These are phyloP conservation scores for Fusarium chuoi DNA, from an alignment of 2,329 filamentous ascomycete species.

Conservation along the genomic window DNA sequence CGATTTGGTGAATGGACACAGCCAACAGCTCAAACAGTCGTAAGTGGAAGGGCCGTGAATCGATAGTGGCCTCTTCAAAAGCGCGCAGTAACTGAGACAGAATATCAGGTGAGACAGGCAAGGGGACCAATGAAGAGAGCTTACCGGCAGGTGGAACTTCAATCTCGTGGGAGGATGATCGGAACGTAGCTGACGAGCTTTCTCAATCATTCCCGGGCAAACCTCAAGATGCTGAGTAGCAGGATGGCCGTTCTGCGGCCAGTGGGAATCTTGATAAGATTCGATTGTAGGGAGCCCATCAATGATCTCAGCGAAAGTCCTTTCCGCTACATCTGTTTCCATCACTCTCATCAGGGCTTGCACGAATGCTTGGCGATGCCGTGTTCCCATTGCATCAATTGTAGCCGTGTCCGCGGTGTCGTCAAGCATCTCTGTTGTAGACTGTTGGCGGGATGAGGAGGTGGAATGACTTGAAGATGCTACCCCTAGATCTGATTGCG, in stretches of 20 bases:
- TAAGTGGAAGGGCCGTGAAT: neutral
- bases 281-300: slow-evolving; percentile 1
- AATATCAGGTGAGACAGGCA: neutral
- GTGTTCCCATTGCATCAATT: neutral
- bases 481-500: accelerated
- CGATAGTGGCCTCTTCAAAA: neutral
- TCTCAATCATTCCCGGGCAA: neutral
- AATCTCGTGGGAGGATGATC: neutral
- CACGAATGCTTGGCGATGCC: neutral
- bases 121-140: neutral
- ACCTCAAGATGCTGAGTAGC: neutral
- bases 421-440: neutral
- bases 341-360: neutral
- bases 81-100: neutral
- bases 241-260: neutral
- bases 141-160: neutral
- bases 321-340: neutral
- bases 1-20: slow-evolving; percentile 4
- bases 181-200: neutral
- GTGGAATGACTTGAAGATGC: neutral
- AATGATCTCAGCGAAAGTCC: slow-evolving; percentile 9
- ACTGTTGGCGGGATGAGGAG: neutral
- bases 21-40: slow-evolving; percentile 16
- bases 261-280: neutral
- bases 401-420: neutral